Evolutionary conservation across 2,329 filamentous ascomycete species (phyloP).

Genomic region (Phialophora verrucosa): DNA sequence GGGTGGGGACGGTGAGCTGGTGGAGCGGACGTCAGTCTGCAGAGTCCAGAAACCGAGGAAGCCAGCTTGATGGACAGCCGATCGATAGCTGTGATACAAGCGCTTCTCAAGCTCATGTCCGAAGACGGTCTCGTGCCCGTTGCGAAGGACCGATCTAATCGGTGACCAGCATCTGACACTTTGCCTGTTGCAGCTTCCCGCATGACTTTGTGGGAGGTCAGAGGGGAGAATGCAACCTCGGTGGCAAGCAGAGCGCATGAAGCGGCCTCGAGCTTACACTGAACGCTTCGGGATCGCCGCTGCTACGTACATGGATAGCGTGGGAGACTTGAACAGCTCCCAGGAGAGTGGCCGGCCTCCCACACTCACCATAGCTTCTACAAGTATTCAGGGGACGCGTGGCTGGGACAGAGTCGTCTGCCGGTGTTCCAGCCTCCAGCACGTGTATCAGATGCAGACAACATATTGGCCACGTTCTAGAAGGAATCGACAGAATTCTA

Average conservation of each 20-base stretch:
- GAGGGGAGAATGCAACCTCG: conserved; percentile 2
- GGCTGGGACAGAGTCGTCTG: background rate
- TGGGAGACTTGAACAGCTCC: background rate
- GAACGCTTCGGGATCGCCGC: conserved; percentile 16
- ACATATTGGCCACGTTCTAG: conserved; percentile 10
- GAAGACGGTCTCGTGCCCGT: conserved; percentile 4
- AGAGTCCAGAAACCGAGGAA: background rate
- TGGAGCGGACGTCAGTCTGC: background rate
- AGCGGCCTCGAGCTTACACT: background rate
- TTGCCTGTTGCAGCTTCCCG: conserved; percentile 4
- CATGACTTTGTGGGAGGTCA: conserved; percentile 7
- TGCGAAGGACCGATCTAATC: background rate
- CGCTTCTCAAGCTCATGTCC: conserved; percentile 6
- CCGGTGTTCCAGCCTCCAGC: background rate
- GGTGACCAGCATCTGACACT: conserved; percentile 6
- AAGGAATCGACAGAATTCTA: background rate
- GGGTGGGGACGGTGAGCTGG: background rate
- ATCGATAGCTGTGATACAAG: background rate
- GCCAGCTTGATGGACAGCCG: background rate
- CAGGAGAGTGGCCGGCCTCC: conserved; percentile 15
- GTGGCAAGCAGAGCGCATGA: background rate
- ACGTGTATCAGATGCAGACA: background rate
- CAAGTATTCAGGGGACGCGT: background rate
- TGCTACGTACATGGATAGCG: background rate
- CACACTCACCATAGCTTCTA: background rate